phyloP scores from a whole-genome alignment of 495 filamentous ascomycete species.

The Pseudoneurospora amorphoporcata region DNA sequence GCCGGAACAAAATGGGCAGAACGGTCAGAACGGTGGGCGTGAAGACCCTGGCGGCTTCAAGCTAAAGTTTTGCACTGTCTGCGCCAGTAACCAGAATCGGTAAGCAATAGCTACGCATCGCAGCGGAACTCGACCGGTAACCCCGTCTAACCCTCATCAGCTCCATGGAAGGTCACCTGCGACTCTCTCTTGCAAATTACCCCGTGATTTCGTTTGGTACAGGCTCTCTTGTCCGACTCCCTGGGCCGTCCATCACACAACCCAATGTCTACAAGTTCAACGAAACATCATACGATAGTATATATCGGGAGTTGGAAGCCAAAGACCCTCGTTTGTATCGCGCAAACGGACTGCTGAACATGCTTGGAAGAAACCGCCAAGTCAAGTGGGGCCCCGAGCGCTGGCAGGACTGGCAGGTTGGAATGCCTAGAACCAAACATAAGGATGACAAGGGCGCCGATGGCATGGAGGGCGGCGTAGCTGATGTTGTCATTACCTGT shows the following conservation, averaged over 20 bases:
- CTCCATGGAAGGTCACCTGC: conserved; percentile 95
- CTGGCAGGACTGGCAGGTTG: conserved; percentile 96
- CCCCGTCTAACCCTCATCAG: conserved; percentile 26
- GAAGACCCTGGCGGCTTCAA: conserved; percentile 49
- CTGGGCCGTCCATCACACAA: conserved; percentile 80
- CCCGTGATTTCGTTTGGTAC: conserved; percentile 98
- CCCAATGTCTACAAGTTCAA: conserved; percentile 98
- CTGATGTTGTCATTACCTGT: conserved; percentile 94
- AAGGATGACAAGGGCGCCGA: conserved; percentile 52
- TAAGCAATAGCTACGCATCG: conserved; percentile 28
- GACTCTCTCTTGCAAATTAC: conserved; percentile 73
- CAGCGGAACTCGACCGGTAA: not conserved
- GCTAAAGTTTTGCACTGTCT: conserved; percentile 96
- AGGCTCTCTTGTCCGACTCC: conserved; percentile 86
- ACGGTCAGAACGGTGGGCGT: conserved; percentile 28
- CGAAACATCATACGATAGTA: conserved; percentile 79
- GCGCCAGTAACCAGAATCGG: conserved; percentile 93
- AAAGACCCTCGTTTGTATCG: conserved; percentile 87
- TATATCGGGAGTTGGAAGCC: conserved; percentile 75
- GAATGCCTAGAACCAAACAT: conserved; percentile 62
- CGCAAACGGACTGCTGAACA: conserved; percentile 85
- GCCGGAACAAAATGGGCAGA: conserved; percentile 1
- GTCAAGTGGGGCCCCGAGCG: conserved; percentile 95
- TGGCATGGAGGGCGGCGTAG: conserved; percentile 83
- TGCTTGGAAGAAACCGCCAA: conserved; percentile 83